Evolutionary conservation across 1,284 basidiomycete species (phyloP), one percentile per base, ranked within the genome.

Genomic region (Mycena sp.): DNA sequence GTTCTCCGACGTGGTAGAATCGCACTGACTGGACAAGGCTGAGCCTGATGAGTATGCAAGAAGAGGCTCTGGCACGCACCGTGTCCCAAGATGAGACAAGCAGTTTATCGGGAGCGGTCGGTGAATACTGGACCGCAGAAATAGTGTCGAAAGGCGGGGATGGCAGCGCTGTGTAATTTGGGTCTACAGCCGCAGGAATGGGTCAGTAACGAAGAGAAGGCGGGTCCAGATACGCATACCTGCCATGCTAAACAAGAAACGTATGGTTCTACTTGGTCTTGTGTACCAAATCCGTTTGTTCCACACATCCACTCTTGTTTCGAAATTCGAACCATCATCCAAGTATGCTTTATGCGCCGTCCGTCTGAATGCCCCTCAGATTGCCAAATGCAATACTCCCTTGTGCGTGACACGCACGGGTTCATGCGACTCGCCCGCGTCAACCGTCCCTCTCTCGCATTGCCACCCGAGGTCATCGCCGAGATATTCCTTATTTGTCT

Each of bases 1-100:
- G 75, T 19, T 80, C 78, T 0, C 78, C 79, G 19, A 88, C 81
- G 66, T 92, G 89, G 73, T 93, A 94, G 56, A 91, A 81, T 28
- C 90, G 81, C 6, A 93, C 89, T 16, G 89, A 90, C 92, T 94
- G 68, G 4, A 46, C 7, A 49, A 41, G 16, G 26, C 21, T 21
- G 61, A 54, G 25, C 64, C 40, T 46, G 28, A n/a, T n/a, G n/a
- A 26, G 30, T 17, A 21, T 4, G 6, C 6, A 44, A 38, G 45
- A 32, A 7, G 48, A 52, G 29, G 25, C 45, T 19, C 49, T 66
- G 40, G 43, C 23, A 81, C 90, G 65, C 73, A 96, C 94, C 50
- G 92, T 88, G 77, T 97, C 95, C 95, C 95, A 97, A 62, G 92
- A 91, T 11, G 92, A 88, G 19, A 91, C 90, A 3, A 96, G 79